Base-by-base conservation (phyloP, 768 basidiomycete genomes). In the Calvatia gigantea region DNA sequence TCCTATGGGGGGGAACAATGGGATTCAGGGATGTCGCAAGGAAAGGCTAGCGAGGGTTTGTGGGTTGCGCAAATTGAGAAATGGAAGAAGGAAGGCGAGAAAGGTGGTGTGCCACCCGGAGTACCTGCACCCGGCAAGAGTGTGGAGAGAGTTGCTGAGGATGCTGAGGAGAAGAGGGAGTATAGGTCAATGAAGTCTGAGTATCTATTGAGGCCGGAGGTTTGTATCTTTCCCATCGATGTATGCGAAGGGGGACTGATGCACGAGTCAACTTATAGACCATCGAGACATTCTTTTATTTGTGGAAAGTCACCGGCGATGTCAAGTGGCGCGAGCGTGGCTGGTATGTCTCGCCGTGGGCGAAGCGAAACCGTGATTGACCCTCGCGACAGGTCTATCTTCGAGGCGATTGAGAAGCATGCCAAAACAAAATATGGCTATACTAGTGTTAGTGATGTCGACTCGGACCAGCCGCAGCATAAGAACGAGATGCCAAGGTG, bases 401-500 rank as follows among this genome's bases (percentile, higher is more conserved):
- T 86, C 62, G 67, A 82, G 58, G 75, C 85, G 1, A 77, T 91
- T 35, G 78, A 87, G 62, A 75, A 74, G 9, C 69, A 81, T 58
- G 71, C 84, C 1, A 80, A 75, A 62, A 84, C 82, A 2, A 61
- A 72, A 3, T 73, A 71, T 25, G 89, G 86, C 6, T 91, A 86
- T 60, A 76, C 86, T 0, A 80, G 70, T 54, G 68, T 91, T 6
- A 52, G 61, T 28, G 69, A 69, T 6, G 81, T 87, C 8, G 76
- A 83, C 33, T 27, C 61, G n/a, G 53, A 62, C 2, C 60, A 65
- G 2, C 69, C 73, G 1, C 12, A 57, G 14, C 66, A 74, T 52
- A 66, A 68, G n/a, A 79, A 91, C 55, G 72, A 78, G 11, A 89
- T 89, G 86, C 89, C 89, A 5, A 91, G 88, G 87, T 87, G 50